Conservation (phyloP, 148 eudicot genomes). For the Chenopodium formosanum region DNA sequence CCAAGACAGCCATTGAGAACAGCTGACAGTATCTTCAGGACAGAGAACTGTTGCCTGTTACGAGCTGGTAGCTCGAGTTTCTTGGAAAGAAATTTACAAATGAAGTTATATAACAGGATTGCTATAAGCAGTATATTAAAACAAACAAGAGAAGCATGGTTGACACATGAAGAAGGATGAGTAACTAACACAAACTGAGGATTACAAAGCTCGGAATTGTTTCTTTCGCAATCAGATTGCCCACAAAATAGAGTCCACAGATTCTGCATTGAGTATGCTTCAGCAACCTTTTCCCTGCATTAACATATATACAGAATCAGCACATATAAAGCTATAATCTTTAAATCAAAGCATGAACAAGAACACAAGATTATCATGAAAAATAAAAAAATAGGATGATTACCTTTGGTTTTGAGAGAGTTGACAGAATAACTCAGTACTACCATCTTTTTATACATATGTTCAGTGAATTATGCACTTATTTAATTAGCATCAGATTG, state of each 20-base stretch:
- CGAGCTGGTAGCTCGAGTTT: slow-evolving; percentile 12
- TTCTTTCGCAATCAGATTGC: slow-evolving; percentile 27
- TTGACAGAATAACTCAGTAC: too few species aligned
- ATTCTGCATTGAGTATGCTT: slow-evolving; percentile 22
- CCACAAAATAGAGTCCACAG: slow-evolving; percentile 35
- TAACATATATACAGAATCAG: not conserved
- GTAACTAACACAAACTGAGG: slow-evolving; percentile 24
- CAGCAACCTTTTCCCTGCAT: not conserved
- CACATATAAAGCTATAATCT: not conserved
- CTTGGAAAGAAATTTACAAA: not conserved
- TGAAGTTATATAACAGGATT: not conserved
- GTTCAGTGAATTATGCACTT: too few species aligned
- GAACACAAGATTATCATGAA: too few species aligned
- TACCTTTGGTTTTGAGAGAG: too few species aligned
- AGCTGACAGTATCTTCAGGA: slow-evolving; percentile 45
- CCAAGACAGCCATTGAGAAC: slow-evolving; percentile 55
- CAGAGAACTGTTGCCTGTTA: slow-evolving; percentile 23
- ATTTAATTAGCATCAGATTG: too few species aligned
- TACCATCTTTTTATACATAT: too few species aligned
- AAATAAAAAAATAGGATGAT: too few species aligned
- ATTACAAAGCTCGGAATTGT: slow-evolving; percentile 33
- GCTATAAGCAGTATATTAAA: not conserved
- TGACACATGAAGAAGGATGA: slow-evolving; percentile 4
- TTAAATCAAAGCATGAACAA: too few species aligned
- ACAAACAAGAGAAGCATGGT: not conserved